Evolutionary conservation across 2,329 filamentous ascomycete genomes (phyloP).

Genomic region (Chalara sp.): DNA sequence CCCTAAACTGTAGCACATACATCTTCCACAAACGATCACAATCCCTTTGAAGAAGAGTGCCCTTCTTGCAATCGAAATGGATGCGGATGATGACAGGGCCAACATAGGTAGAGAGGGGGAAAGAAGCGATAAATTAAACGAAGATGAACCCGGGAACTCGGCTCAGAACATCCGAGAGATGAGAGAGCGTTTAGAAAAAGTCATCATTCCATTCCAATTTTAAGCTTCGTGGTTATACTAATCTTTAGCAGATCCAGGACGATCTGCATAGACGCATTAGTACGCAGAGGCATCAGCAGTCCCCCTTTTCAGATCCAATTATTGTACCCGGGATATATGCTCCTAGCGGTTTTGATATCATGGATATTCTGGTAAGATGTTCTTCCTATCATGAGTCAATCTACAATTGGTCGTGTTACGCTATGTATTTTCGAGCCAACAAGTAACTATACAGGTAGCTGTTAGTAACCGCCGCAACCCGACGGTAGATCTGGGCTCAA

Average conservation of each 20-base stretch:
- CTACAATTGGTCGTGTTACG: neutral
- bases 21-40: too few relatives aligned
- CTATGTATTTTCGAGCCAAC: neutral
- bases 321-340: constrained; percentile 52
- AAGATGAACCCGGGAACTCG: neutral
- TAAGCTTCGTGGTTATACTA: neutral
- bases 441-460: constrained; percentile 10
- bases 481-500: constrained; percentile 79
- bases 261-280: neutral
- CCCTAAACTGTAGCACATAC: too few relatives aligned
- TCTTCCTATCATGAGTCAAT: neutral
- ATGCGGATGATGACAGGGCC: too few relatives aligned
- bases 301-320: constrained; percentile 33
- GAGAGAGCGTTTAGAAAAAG: neutral
- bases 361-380: constrained; percentile 45
- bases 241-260: neutral
- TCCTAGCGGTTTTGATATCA: constrained; percentile 47
- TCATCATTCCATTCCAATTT: neutral
- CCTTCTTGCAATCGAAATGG: too few relatives aligned
- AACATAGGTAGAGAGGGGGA: too few relatives aligned
- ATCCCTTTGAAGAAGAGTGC: too few relatives aligned
- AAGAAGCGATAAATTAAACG: too few relatives aligned
- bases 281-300: neutral
- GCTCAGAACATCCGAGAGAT: neutral
- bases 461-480: constrained; percentile 78